Evolutionary conservation across 1,139 yeast species (phyloP).

Genomic region (Suhomyces coccinellae): DNA sequence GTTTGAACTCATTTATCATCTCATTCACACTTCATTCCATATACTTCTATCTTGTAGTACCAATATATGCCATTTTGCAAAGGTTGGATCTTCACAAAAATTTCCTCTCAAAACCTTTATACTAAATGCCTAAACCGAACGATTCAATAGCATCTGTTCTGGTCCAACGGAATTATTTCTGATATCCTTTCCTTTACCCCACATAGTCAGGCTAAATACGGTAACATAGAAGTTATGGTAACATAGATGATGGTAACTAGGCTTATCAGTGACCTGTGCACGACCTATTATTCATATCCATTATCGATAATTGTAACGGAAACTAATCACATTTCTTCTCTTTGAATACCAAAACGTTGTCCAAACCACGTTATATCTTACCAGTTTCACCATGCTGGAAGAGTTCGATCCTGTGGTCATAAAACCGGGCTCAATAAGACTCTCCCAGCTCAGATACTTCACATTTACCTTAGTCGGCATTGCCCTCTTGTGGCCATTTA

Average conservation of each 20-base stretch:
- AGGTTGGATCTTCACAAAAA: too few species aligned
- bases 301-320: neutral
- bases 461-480: constrained; percentile 73
- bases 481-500: constrained; percentile 95
- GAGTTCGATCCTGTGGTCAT: constrained; percentile 32
- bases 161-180: too few species aligned
- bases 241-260: neutral
- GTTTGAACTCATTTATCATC: too few species aligned
- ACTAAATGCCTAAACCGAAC: too few species aligned
- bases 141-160: too few species aligned
- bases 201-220: too few species aligned
- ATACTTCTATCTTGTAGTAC: too few species aligned
- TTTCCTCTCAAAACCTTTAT: too few species aligned
- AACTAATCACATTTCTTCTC: neutral
- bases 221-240: too few species aligned
- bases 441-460: constrained; percentile 52
- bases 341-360: neutral
- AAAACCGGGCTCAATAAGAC: constrained; percentile 17
- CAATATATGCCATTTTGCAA: too few species aligned
- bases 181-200: too few species aligned
- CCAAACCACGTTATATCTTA: neutral
- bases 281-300: constrained; percentile 1
- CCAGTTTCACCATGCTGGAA: neutral
- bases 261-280: constrained; percentile 15
- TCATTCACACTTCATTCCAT: too few species aligned